Evolutionary conservation across 1,284 basidiomycete species (phyloP), one percentile per base, ranked within the genome.

Genomic region (Neonothopanus nambi): DNA sequence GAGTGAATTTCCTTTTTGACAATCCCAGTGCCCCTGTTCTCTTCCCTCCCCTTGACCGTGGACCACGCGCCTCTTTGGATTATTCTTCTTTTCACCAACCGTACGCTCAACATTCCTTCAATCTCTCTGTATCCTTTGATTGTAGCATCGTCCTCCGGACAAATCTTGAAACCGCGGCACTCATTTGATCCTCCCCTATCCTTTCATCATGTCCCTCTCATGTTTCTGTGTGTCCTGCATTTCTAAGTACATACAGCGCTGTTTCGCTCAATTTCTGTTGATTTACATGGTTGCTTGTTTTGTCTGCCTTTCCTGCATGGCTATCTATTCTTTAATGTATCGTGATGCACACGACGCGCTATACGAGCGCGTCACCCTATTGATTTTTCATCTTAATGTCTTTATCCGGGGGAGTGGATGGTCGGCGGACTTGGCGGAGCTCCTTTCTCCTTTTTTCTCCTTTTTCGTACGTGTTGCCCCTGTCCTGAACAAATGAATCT

Each of bases 111-210:
- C 41, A 18, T 52, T 61, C 40, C 61, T 63, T 36, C 35, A 37
- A 15, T 38, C 39, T 35, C 36, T 51, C 61, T 60, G 62, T 38
- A 55, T 42, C 54, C 40, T 42, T 38, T 43, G 30, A n/a, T 41
- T 24, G 59, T 70, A 85, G 82, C 73, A 82, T 82, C 64, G 73
- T 81, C 67, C 75, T 85, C 60, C 79, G 82, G 63, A 69, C 73
- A 59, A 84, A 78, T 65, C 80, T 85, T 60, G 73, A 77, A 65
- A 67, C 70, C 55, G 82, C 83, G 61, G 82, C 79, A 55, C 72
- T 85, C 65, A 80, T 83, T 63, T 82, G 67, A 72, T 58, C 38
- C 59, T 60, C 59, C 55, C 58, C 59, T 61, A 58, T 57, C 54
- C 42, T 49, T 30, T 43, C 55, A 24, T 51, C 54, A 42, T 40